phyloP scores from a whole-genome alignment of 306 rosid species.

The Prunus padus region DNA sequence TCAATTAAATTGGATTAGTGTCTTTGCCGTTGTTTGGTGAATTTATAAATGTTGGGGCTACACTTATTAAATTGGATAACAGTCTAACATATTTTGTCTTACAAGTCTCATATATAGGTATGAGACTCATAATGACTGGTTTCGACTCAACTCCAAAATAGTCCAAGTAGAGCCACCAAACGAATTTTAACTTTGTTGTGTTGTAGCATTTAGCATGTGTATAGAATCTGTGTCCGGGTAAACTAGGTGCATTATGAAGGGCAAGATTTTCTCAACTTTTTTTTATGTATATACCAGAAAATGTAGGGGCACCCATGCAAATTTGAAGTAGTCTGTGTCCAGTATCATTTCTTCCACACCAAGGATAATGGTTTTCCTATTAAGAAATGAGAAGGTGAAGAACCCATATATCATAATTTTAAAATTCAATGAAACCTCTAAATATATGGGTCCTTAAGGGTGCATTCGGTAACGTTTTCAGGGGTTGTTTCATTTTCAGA shows the following conservation, averaged over 20 bases:
- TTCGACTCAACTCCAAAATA: no score
- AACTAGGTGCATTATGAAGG: neutral
- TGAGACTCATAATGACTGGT: no score
- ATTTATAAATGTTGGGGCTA: no score
- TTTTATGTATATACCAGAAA: neutral
- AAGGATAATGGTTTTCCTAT: conserved; percentile 5
- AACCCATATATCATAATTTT: neutral
- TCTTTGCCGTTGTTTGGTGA: no score
- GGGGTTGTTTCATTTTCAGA: no score
- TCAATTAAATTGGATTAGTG: no score
- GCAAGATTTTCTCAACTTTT: neutral
- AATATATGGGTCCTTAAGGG: neutral
- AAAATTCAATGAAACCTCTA: conserved; percentile 2
- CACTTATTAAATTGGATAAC: no score
- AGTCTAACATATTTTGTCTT: no score
- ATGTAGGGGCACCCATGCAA: conserved; percentile 10
- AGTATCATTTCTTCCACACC: conserved; percentile 4
- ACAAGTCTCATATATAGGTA: no score
- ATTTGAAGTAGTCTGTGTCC: neutral
- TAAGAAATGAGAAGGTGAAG: neutral
- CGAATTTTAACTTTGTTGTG: neutral
- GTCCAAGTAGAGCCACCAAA: no score
- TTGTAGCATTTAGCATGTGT: neutral
- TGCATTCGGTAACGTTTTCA: no score
- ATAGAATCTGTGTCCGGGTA: no score